Base-by-base conservation (phyloP, 2,329 filamentous ascomycete species). In the Chrysoporthe cubensis region DNA sequence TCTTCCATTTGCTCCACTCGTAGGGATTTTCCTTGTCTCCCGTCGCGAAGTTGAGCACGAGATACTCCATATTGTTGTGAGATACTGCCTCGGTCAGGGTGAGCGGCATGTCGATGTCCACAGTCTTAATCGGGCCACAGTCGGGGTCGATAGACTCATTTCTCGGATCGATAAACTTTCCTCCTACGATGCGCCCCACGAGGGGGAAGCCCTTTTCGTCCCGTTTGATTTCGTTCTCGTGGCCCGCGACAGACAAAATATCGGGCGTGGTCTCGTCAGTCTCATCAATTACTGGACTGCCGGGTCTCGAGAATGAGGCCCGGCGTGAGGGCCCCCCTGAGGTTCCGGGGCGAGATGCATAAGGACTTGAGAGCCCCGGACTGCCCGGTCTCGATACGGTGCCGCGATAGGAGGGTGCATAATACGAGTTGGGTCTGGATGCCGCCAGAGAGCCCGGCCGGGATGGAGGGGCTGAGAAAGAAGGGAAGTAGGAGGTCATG, bases 21-120 rank as follows among this genome's bases (percentile, higher is more conserved):
- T 84, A 85, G 0, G 84, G 84, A 70, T 85, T 84, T 72, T 84
- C 79, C 26, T 75, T 76, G 69, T 86, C 84, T 13, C 78, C 80
- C 1, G 78, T 73, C 1, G 79, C 78, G 69, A 84, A 85, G 46
- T 78, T 77, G 5, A 85, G 77, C 13, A 84, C 75, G 65, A 85
- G 78, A 59, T 78, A 80, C 62, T 84, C 78, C 60, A 80, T 77
- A 65, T 76, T 82, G 68, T 84, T 75, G 60, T 82, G 76, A 56
- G 76, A 66, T n/a, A 78, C 77, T 2, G 78, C 72, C 66, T 82
- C 79, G 8, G 80, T 82, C 48, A 80, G 70, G 5, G 83, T 85
- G 32, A 84, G 76, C 9, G 83, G 83, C 70, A 85, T 77, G 69
- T 85, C 83, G 69, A 82, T 76, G 52, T 84, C 79, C 50, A 85